phyloP scores from a whole-genome alignment of 2,329 filamentous ascomycete genomes.

The Fusarium papillatum region DNA sequence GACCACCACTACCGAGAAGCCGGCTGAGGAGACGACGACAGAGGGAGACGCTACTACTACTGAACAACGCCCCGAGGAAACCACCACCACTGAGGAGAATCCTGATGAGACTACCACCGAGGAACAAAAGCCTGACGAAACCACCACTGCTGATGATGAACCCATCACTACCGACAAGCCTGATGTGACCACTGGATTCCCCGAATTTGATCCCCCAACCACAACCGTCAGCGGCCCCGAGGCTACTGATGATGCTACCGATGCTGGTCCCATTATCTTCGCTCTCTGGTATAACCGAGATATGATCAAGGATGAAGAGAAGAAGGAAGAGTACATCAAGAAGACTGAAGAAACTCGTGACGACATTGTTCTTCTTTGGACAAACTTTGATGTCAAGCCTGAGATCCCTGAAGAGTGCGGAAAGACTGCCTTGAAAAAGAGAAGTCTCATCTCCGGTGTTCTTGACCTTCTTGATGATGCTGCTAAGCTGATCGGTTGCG shows the following conservation, averaged over 20 bases:
- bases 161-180: background rate
- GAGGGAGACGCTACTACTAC: background rate
- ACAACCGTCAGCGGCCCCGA: background rate
- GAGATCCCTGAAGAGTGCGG: constrained; percentile 2
- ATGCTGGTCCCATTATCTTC: constrained; percentile 5
- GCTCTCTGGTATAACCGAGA: constrained; percentile 23
- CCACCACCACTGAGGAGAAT: background rate
- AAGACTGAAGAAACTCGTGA: constrained; percentile 11
- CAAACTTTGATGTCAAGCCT: constrained; percentile 16
- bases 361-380: constrained; percentile 11
- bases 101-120: background rate
- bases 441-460: constrained; percentile 21
- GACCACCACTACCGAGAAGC: background rate
- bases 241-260: background rate
- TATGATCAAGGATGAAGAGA: constrained; percentile 9
- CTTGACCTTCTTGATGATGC: background rate
- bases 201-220: background rate
- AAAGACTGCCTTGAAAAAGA: constrained; percentile 11
- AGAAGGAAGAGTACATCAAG: constrained; percentile 19
- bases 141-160: background rate
- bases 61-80: background rate
- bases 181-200: background rate
- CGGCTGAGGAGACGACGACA: background rate
- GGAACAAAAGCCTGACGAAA: background rate
- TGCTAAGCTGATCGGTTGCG: background rate